Percentiles rank a stretch among this genome's conserved stretches.
Conservation (phyloP, 805 yeast species). For the Cephaloascus albidus region DNA sequence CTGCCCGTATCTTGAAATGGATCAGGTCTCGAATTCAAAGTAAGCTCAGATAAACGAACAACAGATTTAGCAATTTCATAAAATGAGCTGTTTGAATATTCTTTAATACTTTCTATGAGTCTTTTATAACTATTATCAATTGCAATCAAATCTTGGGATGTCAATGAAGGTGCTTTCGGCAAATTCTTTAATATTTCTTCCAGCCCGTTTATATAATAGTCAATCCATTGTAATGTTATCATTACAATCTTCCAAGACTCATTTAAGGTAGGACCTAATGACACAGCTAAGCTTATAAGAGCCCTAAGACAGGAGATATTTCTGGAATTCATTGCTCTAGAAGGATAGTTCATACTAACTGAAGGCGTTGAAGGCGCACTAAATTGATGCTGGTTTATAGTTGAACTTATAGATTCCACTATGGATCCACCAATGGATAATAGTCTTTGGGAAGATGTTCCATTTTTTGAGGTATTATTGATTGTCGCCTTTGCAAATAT, state of each 20-base stretch:
- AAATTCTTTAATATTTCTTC: slow-evolving; percentile 20
- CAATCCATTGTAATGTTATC: slow-evolving; percentile 70
- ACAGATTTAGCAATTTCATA: slow-evolving; percentile 36
- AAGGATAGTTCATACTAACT: slow-evolving; percentile 6
- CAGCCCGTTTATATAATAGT: slow-evolving; percentile 57
- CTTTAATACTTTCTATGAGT: slow-evolving; percentile 51
- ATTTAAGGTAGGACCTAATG: slow-evolving; percentile 69
- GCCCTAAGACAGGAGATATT: slow-evolving; percentile 76
- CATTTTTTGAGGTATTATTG: slow-evolving; percentile 21
- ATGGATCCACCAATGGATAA: slow-evolving; percentile 40
- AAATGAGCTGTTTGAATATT: slow-evolving; percentile 45
- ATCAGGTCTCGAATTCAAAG: slow-evolving; percentile 3
- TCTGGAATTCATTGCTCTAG: slow-evolving; percentile 49
- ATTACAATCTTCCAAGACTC: slow-evolving; percentile 57
- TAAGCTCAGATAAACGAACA: slow-evolving; percentile 27
- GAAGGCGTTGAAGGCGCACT: not conserved
- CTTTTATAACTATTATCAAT: slow-evolving; percentile 52
- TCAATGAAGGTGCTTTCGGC: slow-evolving; percentile 31
- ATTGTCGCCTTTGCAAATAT: slow-evolving; percentile 37
- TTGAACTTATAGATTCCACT: slow-evolving; percentile 40
- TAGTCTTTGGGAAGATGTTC: slow-evolving; percentile 15
- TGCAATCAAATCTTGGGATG: slow-evolving; percentile 35
- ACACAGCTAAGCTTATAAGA: slow-evolving; percentile 62
- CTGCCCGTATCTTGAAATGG: slow-evolving; percentile 3
- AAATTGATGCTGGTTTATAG: slow-evolving; percentile 17